Percentiles rank a stretch among this genome's conserved stretches.
phyloP scores from a whole-genome alignment of 768 basidiomycete species.

The Collybia mongolica region DNA sequence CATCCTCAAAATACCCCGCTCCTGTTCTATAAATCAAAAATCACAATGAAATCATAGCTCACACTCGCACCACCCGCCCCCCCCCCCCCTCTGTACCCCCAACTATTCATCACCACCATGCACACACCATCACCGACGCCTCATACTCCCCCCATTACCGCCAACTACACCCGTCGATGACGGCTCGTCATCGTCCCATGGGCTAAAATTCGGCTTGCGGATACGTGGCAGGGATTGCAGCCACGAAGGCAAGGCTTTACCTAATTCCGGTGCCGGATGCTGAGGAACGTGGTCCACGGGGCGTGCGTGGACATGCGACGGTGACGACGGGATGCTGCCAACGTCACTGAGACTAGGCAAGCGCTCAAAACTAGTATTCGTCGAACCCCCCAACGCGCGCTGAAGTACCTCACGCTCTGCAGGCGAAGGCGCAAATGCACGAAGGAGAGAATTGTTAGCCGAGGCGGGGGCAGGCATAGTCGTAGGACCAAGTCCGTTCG shows the following conservation, averaged over 20 bases:
- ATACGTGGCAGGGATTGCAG: slow-evolving; percentile 62
- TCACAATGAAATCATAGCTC: slow-evolving; percentile 8
- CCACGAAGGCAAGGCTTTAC: slow-evolving; percentile 59
- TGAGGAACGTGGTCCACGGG: slow-evolving; percentile 21
- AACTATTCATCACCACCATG: not conserved
- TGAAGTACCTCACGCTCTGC: slow-evolving; percentile 85
- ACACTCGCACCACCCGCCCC: slow-evolving; percentile 5
- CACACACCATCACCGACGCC: not conserved
- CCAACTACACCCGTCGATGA: slow-evolving; percentile 10
- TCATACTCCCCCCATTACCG: slow-evolving; percentile 12
- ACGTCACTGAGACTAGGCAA: slow-evolving; percentile 79
- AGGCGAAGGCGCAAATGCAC: slow-evolving; percentile 86
- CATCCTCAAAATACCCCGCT: slow-evolving; percentile 13
- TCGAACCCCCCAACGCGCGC: slow-evolving; percentile 72
- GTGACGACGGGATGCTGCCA: slow-evolving; percentile 69
- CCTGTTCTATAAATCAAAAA: slow-evolving; percentile 17
- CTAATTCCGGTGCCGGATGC: slow-evolving; percentile 23
- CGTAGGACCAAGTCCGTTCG: slow-evolving; percentile 48
- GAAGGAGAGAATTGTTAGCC: slow-evolving; percentile 52
- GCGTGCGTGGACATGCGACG: slow-evolving; percentile 47
- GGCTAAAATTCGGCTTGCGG: slow-evolving; percentile 74
- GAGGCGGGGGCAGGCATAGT: slow-evolving; percentile 36
- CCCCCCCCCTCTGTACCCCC: slow-evolving; percentile 10
- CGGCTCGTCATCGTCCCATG: slow-evolving; percentile 76
- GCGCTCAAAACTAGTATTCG: slow-evolving; percentile 74